Conservation (phyloP, 345 rosid genomes). For the Jatropha curcas region DNA sequence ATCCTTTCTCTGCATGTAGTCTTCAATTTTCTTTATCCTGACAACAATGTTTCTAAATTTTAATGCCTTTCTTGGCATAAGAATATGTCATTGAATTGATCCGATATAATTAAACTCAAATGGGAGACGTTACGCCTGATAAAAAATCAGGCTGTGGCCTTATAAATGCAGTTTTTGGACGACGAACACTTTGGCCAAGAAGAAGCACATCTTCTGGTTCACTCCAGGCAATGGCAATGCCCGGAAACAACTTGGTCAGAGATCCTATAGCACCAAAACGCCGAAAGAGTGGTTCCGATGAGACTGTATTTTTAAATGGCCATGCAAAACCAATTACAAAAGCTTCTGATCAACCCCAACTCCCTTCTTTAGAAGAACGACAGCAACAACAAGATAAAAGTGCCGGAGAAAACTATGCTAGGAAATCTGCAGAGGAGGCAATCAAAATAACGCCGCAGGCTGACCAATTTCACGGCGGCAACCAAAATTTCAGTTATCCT, state of each 20-base stretch:
- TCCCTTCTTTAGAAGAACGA: conserved; percentile 23
- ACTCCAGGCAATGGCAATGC: conserved; percentile 26
- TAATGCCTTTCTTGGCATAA: not conserved
- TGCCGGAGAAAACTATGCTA: not conserved
- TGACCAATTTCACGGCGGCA: not conserved
- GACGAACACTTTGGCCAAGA: conserved; percentile 55
- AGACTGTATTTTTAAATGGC: conserved; percentile 31
- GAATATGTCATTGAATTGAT: not conserved
- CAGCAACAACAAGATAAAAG: conserved; percentile 12
- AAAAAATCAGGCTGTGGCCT: conserved; percentile 68
- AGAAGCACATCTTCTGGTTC: conserved; percentile 58
- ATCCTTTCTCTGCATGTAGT: no score
- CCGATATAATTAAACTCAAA: conserved; percentile 8
- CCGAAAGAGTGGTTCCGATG: conserved; percentile 55
- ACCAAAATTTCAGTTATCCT: conserved; percentile 29
- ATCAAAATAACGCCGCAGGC: not conserved
- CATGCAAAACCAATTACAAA: conserved; percentile 32
- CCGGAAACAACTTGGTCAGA: conserved; percentile 38
- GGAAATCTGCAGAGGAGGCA: conserved; percentile 21
- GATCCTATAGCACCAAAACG: conserved; percentile 44
- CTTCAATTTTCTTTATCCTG: no score
- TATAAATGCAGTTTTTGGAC: conserved; percentile 60
- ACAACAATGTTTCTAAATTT: not conserved
- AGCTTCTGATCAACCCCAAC: conserved; percentile 35
- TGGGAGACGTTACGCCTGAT: conserved; percentile 43